Evolutionary conservation across 805 yeast genomes (phyloP).

Genomic region (Barnettozyma californica): DNA sequence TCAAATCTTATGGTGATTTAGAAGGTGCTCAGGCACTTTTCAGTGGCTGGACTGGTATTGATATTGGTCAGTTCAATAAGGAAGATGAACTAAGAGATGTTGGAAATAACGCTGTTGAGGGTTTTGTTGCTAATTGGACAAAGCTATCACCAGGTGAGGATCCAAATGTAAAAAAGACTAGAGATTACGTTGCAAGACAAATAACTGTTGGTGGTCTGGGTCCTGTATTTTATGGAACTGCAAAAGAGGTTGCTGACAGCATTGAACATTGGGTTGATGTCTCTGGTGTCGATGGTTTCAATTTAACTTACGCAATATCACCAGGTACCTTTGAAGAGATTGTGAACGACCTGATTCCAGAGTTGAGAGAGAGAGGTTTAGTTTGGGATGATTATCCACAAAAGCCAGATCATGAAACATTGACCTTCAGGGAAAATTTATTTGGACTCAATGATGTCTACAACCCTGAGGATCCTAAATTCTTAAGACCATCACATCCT

Average conservation of each 20-base stretch:
- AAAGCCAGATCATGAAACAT: background rate
- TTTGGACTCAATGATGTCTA: constrained; percentile 1
- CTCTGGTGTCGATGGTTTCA: constrained; percentile 41
- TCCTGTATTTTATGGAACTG: constrained; percentile 21
- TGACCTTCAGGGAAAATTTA: constrained; percentile 40
- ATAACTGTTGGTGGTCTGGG: constrained; percentile 4
- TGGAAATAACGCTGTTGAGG: constrained; percentile 19
- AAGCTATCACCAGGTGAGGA: constrained; percentile 28
- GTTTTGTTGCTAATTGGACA: constrained; percentile 19
- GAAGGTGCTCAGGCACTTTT: constrained; percentile 34
- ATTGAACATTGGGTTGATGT: constrained; percentile 36
- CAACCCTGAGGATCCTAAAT: constrained; percentile 4
- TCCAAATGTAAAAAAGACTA: constrained; percentile 22
- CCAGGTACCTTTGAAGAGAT: constrained; percentile 38
- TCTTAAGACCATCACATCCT: constrained; percentile 9
- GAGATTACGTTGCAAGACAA: constrained; percentile 23
- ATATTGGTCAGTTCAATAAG: constrained; percentile 28
- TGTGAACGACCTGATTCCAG: constrained; percentile 33
- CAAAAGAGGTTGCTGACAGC: constrained; percentile 31
- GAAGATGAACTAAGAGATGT: constrained; percentile 30
- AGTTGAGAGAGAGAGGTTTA: constrained; percentile 30
- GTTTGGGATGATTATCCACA: constrained; percentile 31
- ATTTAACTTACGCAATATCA: constrained; percentile 24
- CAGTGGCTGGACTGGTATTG: constrained; percentile 39
- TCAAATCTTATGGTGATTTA: constrained; percentile 25